Evolutionary conservation across 2,329 filamentous ascomycete genomes (phyloP), one percentile per base, ranked within the genome.

Genomic region (Septoria linicola): DNA sequence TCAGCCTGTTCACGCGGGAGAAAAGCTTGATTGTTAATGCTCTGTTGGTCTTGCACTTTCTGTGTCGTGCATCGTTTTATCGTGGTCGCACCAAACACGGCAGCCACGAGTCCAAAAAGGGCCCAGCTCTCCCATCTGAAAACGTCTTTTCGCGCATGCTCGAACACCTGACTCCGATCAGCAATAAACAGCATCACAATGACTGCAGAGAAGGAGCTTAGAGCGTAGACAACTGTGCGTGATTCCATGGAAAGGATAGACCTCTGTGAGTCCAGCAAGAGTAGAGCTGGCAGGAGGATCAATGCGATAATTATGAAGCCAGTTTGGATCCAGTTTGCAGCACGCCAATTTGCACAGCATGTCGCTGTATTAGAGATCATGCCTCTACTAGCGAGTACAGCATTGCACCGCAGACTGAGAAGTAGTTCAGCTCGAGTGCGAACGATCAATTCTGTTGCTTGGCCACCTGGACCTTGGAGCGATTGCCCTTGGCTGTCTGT

Each of bases 1-100:
- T 84, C 76, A 0, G 78, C 80, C 58, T 84, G 80, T 39, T 76
- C 72, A 43, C 81, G 73, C 0, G 77, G 73, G 4, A 84, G 68
- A 47, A 79, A 76, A 66, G 66, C 30, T 70, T 62, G 41, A 68
- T 66, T 16, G 44, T 37, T 35, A 16, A 10, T 47, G 51, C 25
- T 41, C 34, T 8, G 48, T 43, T 17, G 25, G 19, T 25, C 21
- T 21, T 16, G 44, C n/a, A 16, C 20, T 35, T 40, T 57, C 36
- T 31, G 45, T 43, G 39, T 42, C 41, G n/a, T n/a, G n/a, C n/a
- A n/a, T n/a, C 52, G 48, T 4, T 53, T 43, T n/a, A 57, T 13
- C 31, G 54, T 21, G 23, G 55, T 8, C 41, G 52, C 42, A 5
- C 66, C 69, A 4, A 70, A 7, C 1, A 72, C 14, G 8, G 68